Percentiles rank a stretch among this genome's conserved stretches.
phyloP scores from a whole-genome alignment of 2,329 filamentous ascomycete species.

The Fusarium euwallaceae region DNA sequence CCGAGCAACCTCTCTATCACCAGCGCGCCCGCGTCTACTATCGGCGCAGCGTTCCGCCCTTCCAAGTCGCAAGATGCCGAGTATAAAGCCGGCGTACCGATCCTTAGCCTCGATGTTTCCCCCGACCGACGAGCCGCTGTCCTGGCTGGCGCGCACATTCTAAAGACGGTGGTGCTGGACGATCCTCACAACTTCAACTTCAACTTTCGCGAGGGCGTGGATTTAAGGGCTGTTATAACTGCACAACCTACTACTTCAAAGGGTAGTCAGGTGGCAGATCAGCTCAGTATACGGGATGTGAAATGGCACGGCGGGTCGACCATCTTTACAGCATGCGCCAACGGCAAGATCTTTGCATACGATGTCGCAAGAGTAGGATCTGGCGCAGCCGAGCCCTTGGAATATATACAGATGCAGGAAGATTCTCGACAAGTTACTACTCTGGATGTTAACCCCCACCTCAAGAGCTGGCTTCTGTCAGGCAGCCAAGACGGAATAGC shows the following conservation, averaged over 20 bases:
- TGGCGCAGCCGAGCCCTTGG: constrained; percentile 60
- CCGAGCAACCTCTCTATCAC: constrained; percentile 56
- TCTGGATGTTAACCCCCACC: constrained; percentile 72
- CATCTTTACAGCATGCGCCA: constrained; percentile 73
- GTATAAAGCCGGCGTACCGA: constrained; percentile 65
- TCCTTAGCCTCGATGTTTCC: constrained; percentile 70
- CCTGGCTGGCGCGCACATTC: constrained; percentile 69
- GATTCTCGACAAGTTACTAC: constrained; percentile 74
- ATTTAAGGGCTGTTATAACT: constrained; percentile 69
- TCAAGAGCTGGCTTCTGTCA: constrained; percentile 69
- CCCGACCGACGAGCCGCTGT: constrained; percentile 68
- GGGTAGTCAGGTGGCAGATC: constrained; percentile 61
- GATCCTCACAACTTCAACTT: constrained; percentile 55
- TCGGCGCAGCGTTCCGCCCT: constrained; percentile 61
- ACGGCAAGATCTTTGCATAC: constrained; percentile 75
- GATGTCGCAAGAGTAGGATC: constrained; percentile 66
- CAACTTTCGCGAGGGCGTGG: constrained; percentile 67
- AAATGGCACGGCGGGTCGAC: constrained; percentile 68
- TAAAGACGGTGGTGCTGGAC: constrained; percentile 71
- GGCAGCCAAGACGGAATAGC: constrained; percentile 75
- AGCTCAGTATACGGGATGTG: constrained; percentile 74
- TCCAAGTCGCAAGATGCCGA: constrained; percentile 68
- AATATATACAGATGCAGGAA: constrained; percentile 70
- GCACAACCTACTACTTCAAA: constrained; percentile 58
- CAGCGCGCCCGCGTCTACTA: constrained; percentile 57